Percentiles rank a stretch among this genome's conserved stretches.
Evolutionary conservation across 2,329 filamentous ascomycete species (phyloP).

Genomic region (Ophiocordyceps camponoti-saundersi): DNA sequence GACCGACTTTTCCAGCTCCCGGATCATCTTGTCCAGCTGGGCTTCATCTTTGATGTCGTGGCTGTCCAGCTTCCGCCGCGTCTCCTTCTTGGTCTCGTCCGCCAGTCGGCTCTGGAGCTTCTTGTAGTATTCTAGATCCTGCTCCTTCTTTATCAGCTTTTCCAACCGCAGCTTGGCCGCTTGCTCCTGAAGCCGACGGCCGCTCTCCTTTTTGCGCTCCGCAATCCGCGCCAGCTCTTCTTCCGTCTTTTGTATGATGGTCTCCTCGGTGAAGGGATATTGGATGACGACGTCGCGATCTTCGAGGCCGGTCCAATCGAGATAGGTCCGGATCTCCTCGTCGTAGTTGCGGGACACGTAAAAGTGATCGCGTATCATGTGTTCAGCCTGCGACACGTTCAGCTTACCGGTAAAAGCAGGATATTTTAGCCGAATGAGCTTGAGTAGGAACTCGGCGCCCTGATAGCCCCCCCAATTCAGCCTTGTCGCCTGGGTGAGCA

Average conservation of each 20-base stretch:
- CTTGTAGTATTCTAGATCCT: constrained; percentile 88
- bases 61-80: constrained; percentile 66
- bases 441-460: constrained; percentile 76
- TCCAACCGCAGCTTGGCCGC: constrained; percentile 95
- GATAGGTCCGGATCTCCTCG: constrained; percentile 52
- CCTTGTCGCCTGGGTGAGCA: constrained; percentile 71
- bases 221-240: constrained; percentile 83
- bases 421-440: constrained; percentile 82
- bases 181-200: constrained; percentile 80
- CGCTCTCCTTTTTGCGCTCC: constrained; percentile 89
- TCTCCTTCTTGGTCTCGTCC: constrained; percentile 79
- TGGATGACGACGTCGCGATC: constrained; percentile 81
- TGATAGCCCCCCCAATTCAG: constrained; percentile 93
- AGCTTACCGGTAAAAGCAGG: constrained; percentile 76
- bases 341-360: constrained; percentile 80
- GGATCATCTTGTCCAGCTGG: constrained; percentile 68
- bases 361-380: constrained; percentile 75
- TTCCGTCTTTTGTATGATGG: constrained; percentile 80
- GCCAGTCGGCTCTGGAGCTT: constrained; percentile 57
- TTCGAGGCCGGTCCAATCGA: constrained; percentile 87
- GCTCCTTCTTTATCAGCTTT: constrained; percentile 87
- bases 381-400: constrained; percentile 71
- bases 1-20: constrained; percentile 80
- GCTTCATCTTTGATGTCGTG: constrained; percentile 87
- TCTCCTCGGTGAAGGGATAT: constrained; percentile 83